A percentile compares a stretch with the other conserved stretches of the same genome.
These are phyloP conservation scores for Aegle marmelos DNA, from an alignment of 345 rosid genomes.

Conservation along the genomic window DNA sequence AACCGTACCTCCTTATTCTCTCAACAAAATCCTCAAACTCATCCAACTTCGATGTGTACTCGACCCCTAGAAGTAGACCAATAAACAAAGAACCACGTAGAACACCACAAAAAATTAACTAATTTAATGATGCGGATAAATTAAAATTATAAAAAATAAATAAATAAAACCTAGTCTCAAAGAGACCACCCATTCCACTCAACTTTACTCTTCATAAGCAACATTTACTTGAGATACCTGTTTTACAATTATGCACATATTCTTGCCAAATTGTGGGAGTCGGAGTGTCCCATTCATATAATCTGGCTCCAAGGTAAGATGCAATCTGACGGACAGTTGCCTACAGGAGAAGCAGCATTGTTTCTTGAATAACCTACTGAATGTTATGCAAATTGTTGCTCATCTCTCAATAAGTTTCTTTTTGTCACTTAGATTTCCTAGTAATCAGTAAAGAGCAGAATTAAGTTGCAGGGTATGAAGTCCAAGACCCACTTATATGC, in stretches of 20 bases:
- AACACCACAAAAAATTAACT: background rate
- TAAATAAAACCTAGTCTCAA: background rate
- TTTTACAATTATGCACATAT: conserved; percentile 56
- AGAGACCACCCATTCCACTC: conserved; percentile 2
- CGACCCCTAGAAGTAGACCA: conserved; percentile 47
- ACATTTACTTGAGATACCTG: conserved; percentile 45
- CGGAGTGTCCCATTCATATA: conserved; percentile 92
- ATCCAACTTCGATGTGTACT: conserved; percentile 84
- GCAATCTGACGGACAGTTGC: conserved; percentile 68
- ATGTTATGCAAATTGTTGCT: background rate
- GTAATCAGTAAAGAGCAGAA: background rate
- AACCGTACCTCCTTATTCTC: conserved; percentile 66
- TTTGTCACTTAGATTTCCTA: background rate
- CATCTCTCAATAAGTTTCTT: background rate
- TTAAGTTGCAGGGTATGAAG: background rate
- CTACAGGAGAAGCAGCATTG: conserved; percentile 30
- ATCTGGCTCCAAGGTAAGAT: conserved; percentile 63
- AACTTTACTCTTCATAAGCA: background rate
- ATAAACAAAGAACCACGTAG: conserved; percentile 18
- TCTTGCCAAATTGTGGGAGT: conserved; percentile 97
- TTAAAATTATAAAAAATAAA: too few species aligned
- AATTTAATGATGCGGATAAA: background rate
- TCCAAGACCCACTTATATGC: background rate
- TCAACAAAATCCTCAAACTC: conserved; percentile 83
- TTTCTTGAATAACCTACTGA: background rate